Conservation (phyloP, 108 stramenopile genomes). For the Pseudonitzschia pungens region DNA sequence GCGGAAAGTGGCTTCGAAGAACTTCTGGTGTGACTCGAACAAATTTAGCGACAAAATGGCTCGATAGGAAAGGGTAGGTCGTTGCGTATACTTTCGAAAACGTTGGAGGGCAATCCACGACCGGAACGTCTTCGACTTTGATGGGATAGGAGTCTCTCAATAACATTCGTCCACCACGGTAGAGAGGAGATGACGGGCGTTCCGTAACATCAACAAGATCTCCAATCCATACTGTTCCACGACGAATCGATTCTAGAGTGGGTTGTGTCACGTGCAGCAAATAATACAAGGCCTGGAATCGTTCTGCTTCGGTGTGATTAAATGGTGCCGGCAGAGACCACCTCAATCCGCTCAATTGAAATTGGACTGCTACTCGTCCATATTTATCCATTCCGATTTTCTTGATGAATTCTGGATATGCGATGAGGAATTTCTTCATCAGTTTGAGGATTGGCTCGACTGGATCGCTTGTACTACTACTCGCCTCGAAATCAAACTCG, state of each 20-base stretch:
- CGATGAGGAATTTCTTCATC: neutral
- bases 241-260: conserved; percentile 14
- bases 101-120: conserved; percentile 8
- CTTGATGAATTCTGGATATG: conserved; percentile 25
- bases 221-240: conserved; percentile 28
- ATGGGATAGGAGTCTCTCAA: conserved; percentile 31
- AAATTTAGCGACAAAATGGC: conserved; percentile 12
- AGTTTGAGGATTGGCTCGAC: neutral
- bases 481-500: neutral
- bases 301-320: neutral
- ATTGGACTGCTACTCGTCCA: conserved; percentile 3
- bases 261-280: conserved; percentile 18
- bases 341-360: conserved; percentile 14
- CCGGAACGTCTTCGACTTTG: conserved; percentile 19
- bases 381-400: conserved; percentile 12
- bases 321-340: conserved; percentile 10
- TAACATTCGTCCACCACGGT: conserved; percentile 9
- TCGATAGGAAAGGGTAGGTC: conserved; percentile 15
- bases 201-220: conserved; percentile 12
- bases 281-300: conserved; percentile 24
- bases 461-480: neutral
- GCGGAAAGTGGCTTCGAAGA: conserved; percentile 16
- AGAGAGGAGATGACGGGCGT: neutral
- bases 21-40: conserved; percentile 8
- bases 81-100: neutral